Evolutionary conservation across 495 filamentous ascomycete species (phyloP).

Genomic region (Penicillium nucicola): DNA sequence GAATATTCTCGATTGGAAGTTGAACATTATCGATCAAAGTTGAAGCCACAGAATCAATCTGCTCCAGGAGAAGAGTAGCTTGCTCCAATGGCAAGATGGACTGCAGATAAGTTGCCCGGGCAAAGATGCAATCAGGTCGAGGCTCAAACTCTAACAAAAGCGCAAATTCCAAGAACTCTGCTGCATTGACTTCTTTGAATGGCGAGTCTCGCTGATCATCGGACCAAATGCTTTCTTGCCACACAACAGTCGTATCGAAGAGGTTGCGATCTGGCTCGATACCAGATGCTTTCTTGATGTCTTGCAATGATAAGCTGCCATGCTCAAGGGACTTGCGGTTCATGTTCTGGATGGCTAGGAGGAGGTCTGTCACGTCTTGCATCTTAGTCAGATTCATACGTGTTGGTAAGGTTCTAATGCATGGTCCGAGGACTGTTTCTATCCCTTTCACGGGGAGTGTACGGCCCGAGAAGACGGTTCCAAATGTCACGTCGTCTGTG

Average conservation of each 20-base stretch:
- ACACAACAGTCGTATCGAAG: conserved; percentile 73
- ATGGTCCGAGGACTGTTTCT: conserved; percentile 71
- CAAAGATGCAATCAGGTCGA: conserved; percentile 26
- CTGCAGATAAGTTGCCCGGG: conserved; percentile 51
- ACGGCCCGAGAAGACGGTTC: conserved; percentile 72
- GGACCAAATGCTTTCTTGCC: conserved; percentile 64
- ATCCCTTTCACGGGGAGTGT: conserved; percentile 62
- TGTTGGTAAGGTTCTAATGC: conserved; percentile 65
- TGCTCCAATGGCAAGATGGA: conserved; percentile 48
- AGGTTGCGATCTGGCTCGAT: conserved; percentile 45
- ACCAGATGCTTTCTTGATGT: conserved; percentile 59
- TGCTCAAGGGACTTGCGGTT: conserved; percentile 61
- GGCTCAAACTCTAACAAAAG: conserved; percentile 72
- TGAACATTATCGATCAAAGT: conserved; percentile 41
- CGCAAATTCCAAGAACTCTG: conserved; percentile 69
- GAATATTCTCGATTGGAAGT: conserved; percentile 30
- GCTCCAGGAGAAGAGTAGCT: conserved; percentile 49
- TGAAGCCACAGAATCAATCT: conserved; percentile 52
- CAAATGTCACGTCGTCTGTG: conserved; percentile 62
- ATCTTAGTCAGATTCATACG: conserved; percentile 49
- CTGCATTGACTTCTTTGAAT: conserved; percentile 50
- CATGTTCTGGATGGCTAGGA: conserved; percentile 55
- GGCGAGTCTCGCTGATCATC: conserved; percentile 17
- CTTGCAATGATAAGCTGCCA: conserved; percentile 54
- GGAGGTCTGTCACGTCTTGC: conserved; percentile 51